These are phyloP conservation scores for Podosphaera fusca DNA, from an alignment of 2,329 filamentous ascomycete genomes.

Conservation along the genomic window DNA sequence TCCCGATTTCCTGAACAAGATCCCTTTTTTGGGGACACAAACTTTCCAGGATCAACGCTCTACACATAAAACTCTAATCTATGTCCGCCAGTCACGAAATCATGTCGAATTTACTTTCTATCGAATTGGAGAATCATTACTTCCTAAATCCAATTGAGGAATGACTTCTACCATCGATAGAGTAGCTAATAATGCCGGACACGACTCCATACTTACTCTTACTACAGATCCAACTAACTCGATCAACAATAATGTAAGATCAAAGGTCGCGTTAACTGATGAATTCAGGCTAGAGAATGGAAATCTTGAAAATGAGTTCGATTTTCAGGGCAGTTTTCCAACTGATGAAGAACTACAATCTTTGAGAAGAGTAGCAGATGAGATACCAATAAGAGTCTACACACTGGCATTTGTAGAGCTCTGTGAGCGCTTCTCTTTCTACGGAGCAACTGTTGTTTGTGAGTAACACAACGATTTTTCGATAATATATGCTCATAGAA, in stretches of 20 bases:
- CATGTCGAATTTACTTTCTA: background rate
- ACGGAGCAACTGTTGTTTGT: constrained; percentile 39
- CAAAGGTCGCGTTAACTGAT: background rate
- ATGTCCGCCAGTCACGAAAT: background rate
- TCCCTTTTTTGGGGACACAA: background rate
- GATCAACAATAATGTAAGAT: background rate
- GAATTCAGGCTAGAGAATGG: background rate
- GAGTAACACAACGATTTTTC: constrained; percentile 13
- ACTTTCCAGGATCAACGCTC: background rate
- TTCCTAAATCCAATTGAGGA: background rate
- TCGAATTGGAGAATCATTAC: background rate
- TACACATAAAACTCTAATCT: background rate
- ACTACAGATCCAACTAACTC: background rate
- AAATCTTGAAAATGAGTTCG: background rate
- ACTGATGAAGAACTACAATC: constrained; percentile 11
- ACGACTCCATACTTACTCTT: background rate
- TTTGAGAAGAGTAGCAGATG: constrained; percentile 10
- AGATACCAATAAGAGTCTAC: constrained; percentile 12
- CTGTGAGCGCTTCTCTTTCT: constrained; percentile 39
- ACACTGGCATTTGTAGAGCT: constrained; percentile 40
- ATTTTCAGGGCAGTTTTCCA: constrained; percentile 3
- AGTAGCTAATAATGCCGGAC: background rate
- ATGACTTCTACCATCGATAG: background rate
- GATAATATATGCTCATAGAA: background rate
- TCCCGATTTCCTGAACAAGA: background rate